A percentile compares a stretch with the other conserved stretches of the same genome.
Evolutionary conservation across 306 rosid species (phyloP).

Genomic region (Rubus parviflorus): DNA sequence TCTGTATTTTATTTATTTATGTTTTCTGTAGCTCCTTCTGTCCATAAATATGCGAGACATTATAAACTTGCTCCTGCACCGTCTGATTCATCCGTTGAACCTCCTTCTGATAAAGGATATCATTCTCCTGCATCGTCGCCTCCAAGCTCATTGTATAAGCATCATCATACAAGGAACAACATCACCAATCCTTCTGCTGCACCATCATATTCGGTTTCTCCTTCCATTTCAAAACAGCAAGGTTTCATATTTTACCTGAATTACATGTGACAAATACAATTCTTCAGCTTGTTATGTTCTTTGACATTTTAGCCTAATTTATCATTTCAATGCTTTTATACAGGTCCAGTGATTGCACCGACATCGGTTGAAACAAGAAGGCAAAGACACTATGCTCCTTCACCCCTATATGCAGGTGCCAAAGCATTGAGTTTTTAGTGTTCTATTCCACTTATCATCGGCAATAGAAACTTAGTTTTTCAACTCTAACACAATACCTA

Average conservation of each 20-base stretch:
- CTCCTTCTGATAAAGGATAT: conserved; percentile 40
- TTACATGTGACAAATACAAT: background rate
- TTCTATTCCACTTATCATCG: conserved; percentile 5
- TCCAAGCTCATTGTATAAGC: conserved; percentile 40
- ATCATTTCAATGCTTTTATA: conserved; percentile 3
- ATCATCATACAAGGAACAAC: conserved; percentile 47
- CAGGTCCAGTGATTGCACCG: conserved; percentile 62
- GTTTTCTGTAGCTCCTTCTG: conserved; percentile 54
- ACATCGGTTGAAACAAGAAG: conserved; percentile 33
- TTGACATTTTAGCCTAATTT: background rate
- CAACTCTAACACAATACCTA: conserved; percentile 22
- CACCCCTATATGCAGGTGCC: conserved; percentile 66
- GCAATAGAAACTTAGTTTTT: background rate
- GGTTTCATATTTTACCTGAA: conserved; percentile 44
- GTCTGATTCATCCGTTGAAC: conserved; percentile 38
- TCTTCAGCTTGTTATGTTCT: background rate
- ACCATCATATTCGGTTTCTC: conserved; percentile 52
- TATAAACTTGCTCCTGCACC: conserved; percentile 48
- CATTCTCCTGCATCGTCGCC: conserved; percentile 55
- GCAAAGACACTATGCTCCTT: conserved; percentile 42
- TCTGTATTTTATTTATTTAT: background rate
- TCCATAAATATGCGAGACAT: conserved; percentile 33
- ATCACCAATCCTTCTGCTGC: conserved; percentile 60
- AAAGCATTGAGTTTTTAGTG: conserved; percentile 15
- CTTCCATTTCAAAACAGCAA: conserved; percentile 44